Evolutionary conservation across 164 flowering plant genomes (phyloP).

Genomic region (Santalum album): DNA sequence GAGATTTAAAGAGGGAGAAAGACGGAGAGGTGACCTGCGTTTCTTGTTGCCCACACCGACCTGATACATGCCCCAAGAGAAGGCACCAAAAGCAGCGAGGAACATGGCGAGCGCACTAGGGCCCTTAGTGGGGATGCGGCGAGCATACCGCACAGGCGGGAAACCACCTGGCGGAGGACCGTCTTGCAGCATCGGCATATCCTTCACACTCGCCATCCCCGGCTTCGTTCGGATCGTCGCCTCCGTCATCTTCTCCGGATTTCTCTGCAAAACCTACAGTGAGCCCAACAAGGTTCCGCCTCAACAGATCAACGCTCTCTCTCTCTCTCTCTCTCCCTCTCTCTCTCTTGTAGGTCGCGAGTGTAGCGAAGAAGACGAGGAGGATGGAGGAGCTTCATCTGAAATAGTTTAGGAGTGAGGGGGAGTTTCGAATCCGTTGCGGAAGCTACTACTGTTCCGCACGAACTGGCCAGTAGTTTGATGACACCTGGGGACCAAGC

Average conservation of each 20-base stretch:
- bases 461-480: too few species aligned
- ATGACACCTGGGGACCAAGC: too few species aligned
- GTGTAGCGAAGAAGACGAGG: too few species aligned
- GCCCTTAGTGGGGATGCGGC: constrained; percentile 79
- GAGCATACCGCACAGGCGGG: constrained; percentile 86
- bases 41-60: constrained; percentile 92
- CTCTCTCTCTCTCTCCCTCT: too few species aligned
- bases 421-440: too few species aligned
- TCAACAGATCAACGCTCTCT: too few species aligned
- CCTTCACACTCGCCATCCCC: constrained; percentile 95
- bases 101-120: constrained; percentile 92
- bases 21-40: constrained; percentile 43
- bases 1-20: not conserved
- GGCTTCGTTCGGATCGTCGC: constrained; percentile 81
- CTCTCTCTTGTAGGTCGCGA: too few species aligned
- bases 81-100: constrained; percentile 65
- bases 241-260: constrained; percentile 68
- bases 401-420: too few species aligned
- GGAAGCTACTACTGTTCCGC: too few species aligned
- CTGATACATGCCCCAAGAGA: constrained; percentile 95
- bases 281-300: not conserved
- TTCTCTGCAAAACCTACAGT: constrained; percentile 4
- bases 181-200: constrained; percentile 95
- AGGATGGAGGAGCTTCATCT: too few species aligned
- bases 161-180: constrained; percentile 99